A percentile compares a stretch with the other conserved stretches of the same genome.
These are phyloP conservation scores for Fusarium sp. DNA, from an alignment of 2,329 filamentous ascomycete genomes.

Conservation along the genomic window DNA sequence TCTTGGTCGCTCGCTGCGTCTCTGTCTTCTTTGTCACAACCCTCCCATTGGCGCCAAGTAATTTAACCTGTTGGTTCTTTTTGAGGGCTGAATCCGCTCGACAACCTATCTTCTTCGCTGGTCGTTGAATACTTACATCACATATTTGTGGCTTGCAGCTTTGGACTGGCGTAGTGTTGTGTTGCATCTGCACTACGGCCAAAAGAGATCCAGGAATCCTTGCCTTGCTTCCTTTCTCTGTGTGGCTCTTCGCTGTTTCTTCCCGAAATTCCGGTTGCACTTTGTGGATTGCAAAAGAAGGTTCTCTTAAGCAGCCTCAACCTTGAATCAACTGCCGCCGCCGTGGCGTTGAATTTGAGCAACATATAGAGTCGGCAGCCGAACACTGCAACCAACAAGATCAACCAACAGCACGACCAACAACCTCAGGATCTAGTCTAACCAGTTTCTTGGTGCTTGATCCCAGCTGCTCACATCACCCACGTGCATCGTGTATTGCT, in stretches of 20 bases:
- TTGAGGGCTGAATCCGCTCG: neutral
- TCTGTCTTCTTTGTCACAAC: neutral
- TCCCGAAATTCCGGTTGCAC: constrained; percentile 1
- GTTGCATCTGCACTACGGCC: constrained; percentile 33
- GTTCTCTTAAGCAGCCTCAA: neutral
- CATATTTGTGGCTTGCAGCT: constrained; percentile 34
- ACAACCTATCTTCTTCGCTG: constrained; percentile 27
- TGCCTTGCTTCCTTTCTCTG: constrained; percentile 10
- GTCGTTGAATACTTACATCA: constrained; percentile 37
- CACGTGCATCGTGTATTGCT: constrained; percentile 42
- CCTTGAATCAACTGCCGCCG: neutral
- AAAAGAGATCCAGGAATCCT: constrained; percentile 19
- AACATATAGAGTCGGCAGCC: neutral
- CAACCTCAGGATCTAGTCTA: neutral
- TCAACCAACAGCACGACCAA: neutral
- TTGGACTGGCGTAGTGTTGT: constrained; percentile 17
- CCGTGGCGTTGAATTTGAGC: neutral
- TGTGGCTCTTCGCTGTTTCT: constrained; percentile 13
- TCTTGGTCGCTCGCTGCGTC: neutral
- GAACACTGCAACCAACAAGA: constrained; percentile 11
- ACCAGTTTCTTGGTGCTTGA: constrained; percentile 22
- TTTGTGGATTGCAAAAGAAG: neutral
- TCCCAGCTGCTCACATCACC: constrained; percentile 20
- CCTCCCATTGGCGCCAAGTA: constrained; percentile 10
- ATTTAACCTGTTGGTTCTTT: neutral